A percentile compares a stretch with the other conserved stretches of the same genome.
These are phyloP conservation scores for Rhododendron vialii DNA, from an alignment of 148 eudicot species.

Conservation along the genomic window DNA sequence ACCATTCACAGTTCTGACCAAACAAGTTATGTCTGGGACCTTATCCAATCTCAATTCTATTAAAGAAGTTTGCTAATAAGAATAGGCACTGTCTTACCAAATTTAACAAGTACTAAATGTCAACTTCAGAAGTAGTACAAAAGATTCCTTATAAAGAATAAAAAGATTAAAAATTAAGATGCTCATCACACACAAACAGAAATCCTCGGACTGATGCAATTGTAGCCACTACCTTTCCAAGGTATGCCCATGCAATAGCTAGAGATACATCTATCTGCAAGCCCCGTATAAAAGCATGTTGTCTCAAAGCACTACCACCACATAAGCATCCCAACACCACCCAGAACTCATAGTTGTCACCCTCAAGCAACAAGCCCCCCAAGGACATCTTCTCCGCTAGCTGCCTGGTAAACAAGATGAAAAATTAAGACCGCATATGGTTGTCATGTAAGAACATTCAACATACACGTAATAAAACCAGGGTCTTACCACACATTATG, in stretches of 20 bases:
- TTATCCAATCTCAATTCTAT: neutral
- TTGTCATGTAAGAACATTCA: neutral
- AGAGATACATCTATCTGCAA: slow-evolving; percentile 88
- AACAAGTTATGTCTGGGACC: neutral
- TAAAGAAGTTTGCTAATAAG: neutral
- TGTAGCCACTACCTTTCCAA: slow-evolving; percentile 61
- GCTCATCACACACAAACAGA: neutral
- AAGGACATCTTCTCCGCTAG: slow-evolving; percentile 85
- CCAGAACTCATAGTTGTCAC: slow-evolving; percentile 83
- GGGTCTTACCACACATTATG: slow-evolving; percentile 46
- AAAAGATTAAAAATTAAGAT: neutral
- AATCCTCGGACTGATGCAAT: neutral
- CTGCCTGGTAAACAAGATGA: slow-evolving; percentile 47
- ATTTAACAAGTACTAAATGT: neutral
- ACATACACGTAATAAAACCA: neutral
- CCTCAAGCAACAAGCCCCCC: slow-evolving; percentile 88
- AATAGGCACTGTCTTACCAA: neutral
- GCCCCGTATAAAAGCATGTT: slow-evolving; percentile 83
- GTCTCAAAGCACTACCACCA: slow-evolving; percentile 57
- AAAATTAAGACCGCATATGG: slow-evolving; percentile 10
- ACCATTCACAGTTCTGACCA: neutral
- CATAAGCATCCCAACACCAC: slow-evolving; percentile 79
- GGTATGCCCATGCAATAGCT: slow-evolving; percentile 97
- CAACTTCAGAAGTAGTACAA: neutral
- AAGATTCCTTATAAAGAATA: neutral